These are phyloP conservation scores for Melastoma candidum DNA, from an alignment of 441 rosid species.

Conservation along the genomic window DNA sequence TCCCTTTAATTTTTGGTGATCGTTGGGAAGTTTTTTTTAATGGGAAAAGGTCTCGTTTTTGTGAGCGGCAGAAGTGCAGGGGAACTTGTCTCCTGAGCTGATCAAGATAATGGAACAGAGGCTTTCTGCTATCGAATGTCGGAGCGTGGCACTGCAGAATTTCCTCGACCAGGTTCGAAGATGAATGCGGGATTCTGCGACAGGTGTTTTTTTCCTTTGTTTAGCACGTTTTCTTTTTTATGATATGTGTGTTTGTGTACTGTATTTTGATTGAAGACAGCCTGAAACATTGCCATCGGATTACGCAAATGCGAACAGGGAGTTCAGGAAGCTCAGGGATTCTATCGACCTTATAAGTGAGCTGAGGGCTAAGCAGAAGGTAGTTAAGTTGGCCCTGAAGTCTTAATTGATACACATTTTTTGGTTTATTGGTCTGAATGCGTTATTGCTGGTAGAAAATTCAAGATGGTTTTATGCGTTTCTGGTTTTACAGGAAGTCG, in stretches of 20 bases:
- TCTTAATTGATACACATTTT: too few relatives aligned
- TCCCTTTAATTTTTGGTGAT: not conserved
- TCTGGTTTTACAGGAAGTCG: conserved; percentile 49
- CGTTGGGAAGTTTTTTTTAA: not conserved
- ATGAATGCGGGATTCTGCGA: not conserved
- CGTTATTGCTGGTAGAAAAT: too few relatives aligned
- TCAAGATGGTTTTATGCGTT: not conserved
- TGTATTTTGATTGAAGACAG: conserved; percentile 47
- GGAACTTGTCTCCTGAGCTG: conserved; percentile 55
- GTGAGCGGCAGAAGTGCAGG: conserved; percentile 34
- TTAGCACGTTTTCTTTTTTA: conserved; percentile 8
- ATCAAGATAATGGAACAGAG: conserved; percentile 69
- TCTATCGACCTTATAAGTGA: conserved; percentile 59
- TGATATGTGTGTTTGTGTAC: conserved; percentile 9
- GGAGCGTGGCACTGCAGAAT: conserved; percentile 46
- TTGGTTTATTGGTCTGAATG: too few relatives aligned
- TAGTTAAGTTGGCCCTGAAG: conserved; percentile 8
- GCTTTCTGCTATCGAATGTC: conserved; percentile 54
- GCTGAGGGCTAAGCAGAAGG: conserved; percentile 73
- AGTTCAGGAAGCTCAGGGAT: conserved; percentile 61
- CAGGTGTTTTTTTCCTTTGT: not conserved
- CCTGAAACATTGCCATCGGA: conserved; percentile 72
- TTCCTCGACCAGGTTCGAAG: conserved; percentile 48
- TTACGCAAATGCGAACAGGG: conserved; percentile 73
- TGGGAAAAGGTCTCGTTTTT: not conserved